Evolutionary conservation across 148 eudicot species (phyloP).

Genomic region (Rhododendron ovatum): DNA sequence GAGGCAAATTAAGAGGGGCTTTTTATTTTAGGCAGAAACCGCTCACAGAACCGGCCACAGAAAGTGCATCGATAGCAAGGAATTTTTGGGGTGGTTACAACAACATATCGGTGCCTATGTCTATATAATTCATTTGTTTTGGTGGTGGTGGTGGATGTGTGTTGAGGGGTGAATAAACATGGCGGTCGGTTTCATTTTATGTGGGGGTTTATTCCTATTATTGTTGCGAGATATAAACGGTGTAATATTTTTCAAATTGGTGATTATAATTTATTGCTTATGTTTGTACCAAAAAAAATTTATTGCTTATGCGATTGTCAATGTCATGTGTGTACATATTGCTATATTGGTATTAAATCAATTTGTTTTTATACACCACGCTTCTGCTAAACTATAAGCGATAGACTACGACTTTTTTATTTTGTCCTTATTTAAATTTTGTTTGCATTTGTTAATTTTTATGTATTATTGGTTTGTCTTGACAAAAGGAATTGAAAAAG

Average conservation of each 20-base stretch:
- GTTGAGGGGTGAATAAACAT: neutral
- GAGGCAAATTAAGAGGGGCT: neutral
- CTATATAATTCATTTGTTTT: neutral
- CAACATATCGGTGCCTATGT: neutral
- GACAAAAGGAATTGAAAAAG: neutral
- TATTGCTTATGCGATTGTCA: no score
- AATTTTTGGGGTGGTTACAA: no score
- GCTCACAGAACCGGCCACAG: no score
- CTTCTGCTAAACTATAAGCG: no score
- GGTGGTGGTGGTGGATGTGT: neutral
- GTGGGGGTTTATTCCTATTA: neutral
- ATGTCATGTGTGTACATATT: neutral
- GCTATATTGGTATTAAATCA: neutral
- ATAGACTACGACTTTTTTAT: neutral
- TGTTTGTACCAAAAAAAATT: no score
- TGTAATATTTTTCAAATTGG: neutral
- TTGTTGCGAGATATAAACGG: neutral
- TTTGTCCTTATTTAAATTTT: neutral
- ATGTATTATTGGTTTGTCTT: neutral
- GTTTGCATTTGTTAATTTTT: neutral
- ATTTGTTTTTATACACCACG: neutral
- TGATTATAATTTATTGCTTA: neutral
- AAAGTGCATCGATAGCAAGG: no score
- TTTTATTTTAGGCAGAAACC: neutral
- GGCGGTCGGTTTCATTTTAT: neutral